Evolutionary conservation across 768 basidiomycete species (phyloP).

Genomic region (Lyophyllum shimeji): DNA sequence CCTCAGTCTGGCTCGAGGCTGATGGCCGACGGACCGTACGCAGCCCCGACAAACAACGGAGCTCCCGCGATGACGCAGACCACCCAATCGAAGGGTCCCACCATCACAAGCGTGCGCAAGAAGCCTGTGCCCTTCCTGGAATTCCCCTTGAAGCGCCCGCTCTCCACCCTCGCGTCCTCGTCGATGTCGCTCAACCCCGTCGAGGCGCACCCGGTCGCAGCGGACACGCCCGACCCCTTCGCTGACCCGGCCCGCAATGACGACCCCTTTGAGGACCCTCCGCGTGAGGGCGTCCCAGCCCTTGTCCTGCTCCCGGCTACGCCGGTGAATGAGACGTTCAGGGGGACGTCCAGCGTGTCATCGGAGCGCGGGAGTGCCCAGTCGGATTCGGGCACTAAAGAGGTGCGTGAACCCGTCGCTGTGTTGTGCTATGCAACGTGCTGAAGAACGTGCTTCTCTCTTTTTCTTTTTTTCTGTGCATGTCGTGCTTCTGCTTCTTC

Average conservation of each 20-base stretch:
- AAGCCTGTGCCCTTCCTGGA: conserved; percentile 17
- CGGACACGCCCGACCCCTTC: conserved; percentile 12
- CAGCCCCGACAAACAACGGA: neutral
- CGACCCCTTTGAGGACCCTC: conserved; percentile 18
- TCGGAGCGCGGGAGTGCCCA: too few relatives aligned
- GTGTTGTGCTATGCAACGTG: neutral
- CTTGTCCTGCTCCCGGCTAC: conserved; percentile 10
- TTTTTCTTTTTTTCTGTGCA: too few relatives aligned
- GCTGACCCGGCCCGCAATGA: conserved; percentile 14
- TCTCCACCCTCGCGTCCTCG: neutral
- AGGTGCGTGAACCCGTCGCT: neutral
- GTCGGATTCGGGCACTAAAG: neutral
- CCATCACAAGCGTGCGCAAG: conserved; percentile 7
- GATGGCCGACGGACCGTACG: neutral
- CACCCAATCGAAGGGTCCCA: neutral
- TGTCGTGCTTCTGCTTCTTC: neutral
- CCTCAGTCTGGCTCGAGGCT: neutral
- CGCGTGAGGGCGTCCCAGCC: conserved; percentile 1
- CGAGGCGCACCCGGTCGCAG: neutral
- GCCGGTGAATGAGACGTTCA: neutral
- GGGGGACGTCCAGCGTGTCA: neutral
- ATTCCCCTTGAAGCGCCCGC: conserved; percentile 1
- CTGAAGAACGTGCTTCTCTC: neutral
- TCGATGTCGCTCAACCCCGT: conserved; percentile 2
- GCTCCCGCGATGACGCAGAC: conserved; percentile 5